Base-by-base conservation (phyloP, 2,329 filamentous ascomycete genomes). In the Fusarium kyushuense region DNA sequence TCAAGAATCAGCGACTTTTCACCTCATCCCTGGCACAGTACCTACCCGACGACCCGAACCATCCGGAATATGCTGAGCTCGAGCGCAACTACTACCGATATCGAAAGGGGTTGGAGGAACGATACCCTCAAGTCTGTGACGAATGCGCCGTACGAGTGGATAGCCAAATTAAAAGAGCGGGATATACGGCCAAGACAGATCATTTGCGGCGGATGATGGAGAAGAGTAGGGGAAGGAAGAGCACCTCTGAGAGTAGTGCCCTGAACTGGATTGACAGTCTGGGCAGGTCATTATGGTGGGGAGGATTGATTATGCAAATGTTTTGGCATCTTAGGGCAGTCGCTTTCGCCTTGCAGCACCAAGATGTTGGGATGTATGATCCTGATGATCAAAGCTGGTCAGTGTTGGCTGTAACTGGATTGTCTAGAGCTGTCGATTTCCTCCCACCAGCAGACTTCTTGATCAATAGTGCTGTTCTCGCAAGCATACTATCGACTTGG, bases 91-190 rank as follows among this genome's bases (percentile, higher is more conserved):
- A 92, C 72, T 90, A 89, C 67, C 84, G 84, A 35, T 97, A 92
- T 77, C 89, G 90, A 64, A 85, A 84, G 64, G 85, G 89, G 52
- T 84, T 97, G 19, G 94, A 97, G 80, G 84, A 88, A 72, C 87
- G 91, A 49, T 98, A 97, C 75, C 96, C 96, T 1, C 93, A 96
- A 75, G 90, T 97, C 60, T 99, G 96, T 81, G 86, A 86, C 65
- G 83, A 88, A 45, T 99, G 96, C 78, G 91, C 92, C 67, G 91
- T 90, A 8, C 87, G 84, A 63, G 94, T 95, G 23, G 87, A 90
- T 65, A 82, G 86, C 35, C 86, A 89, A 63, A 89, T 97, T 53
- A 84, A 87, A 23, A 84, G 88, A 69, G 89, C 92, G 0, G 90
- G 88, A 11, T 97, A 97, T 76, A 91, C 89, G 32, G 94, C 94